Percentiles rank a stretch among this genome's conserved stretches.
Conservation (phyloP, 208 protist genomes). For the Crithidia expoeki region DNA sequence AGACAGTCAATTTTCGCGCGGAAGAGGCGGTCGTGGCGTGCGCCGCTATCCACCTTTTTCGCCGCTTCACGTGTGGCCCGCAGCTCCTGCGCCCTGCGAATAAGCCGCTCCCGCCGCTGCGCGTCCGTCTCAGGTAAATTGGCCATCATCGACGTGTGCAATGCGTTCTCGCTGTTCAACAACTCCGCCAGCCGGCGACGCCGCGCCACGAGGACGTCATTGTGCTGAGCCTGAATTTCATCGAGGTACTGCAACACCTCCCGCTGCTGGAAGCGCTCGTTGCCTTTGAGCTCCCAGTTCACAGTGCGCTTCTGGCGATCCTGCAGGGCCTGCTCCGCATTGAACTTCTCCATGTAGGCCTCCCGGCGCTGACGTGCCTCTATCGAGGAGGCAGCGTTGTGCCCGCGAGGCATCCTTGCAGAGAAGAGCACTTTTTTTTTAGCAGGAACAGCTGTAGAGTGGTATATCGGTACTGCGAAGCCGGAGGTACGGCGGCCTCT, state of each 20-base stretch:
- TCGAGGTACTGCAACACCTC: slow-evolving; percentile 74
- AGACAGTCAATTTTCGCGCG: slow-evolving; percentile 80
- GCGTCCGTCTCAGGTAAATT: slow-evolving; percentile 80
- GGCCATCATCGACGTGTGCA: slow-evolving; percentile 75
- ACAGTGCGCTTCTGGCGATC: slow-evolving; percentile 44
- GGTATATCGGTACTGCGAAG: no score
- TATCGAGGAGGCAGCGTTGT: slow-evolving; percentile 42
- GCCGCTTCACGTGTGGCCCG: slow-evolving; percentile 61
- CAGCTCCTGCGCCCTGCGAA: slow-evolving; percentile 76
- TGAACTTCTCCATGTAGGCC: slow-evolving; percentile 67
- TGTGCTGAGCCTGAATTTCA: slow-evolving; percentile 76
- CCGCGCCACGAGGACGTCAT: slow-evolving; percentile 75
- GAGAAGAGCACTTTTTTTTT: no score
- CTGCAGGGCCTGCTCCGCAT: slow-evolving; percentile 47
- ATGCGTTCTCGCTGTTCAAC: slow-evolving; percentile 56
- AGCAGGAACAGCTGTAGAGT: no score
- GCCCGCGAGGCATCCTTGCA: slow-evolving; percentile 22
- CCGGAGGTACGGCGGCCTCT: no score
- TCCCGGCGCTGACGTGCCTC: slow-evolving; percentile 71
- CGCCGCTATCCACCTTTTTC: slow-evolving; percentile 52
- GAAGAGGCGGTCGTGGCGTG: slow-evolving; percentile 74
- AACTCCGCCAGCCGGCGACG: slow-evolving; percentile 75
- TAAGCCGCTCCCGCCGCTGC: slow-evolving; percentile 81
- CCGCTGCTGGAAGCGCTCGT: slow-evolving; percentile 42
- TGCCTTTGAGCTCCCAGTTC: slow-evolving; percentile 69